Conservation (phyloP, 352 stramenopile species). For the Phytophthora tubulina region DNA sequence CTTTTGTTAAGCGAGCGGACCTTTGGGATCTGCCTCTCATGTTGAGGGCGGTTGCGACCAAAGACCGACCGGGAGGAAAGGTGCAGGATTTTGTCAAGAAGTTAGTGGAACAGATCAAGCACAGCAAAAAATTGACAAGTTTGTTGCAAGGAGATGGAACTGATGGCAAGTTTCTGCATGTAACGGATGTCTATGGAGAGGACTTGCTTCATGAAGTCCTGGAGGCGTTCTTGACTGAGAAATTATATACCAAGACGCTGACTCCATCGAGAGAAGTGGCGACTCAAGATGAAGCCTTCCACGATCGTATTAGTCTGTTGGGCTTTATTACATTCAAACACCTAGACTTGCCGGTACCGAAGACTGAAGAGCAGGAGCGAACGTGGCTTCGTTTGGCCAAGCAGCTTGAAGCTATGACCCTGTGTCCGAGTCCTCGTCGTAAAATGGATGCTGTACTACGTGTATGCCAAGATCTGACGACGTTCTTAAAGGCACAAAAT, state of each 20-base stretch:
- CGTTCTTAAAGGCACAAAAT: slow-evolving; percentile 61
- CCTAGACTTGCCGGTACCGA: slow-evolving; percentile 79
- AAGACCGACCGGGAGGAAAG: slow-evolving; percentile 58
- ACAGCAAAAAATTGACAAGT: slow-evolving; percentile 38
- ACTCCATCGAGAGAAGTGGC: slow-evolving; percentile 54
- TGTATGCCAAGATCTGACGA: slow-evolving; percentile 80
- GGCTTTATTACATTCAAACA: slow-evolving; percentile 88
- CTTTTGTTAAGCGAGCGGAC: slow-evolving; percentile 73
- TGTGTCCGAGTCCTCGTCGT: slow-evolving; percentile 75
- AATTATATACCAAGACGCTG: slow-evolving; percentile 82
- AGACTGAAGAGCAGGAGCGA: slow-evolving; percentile 39
- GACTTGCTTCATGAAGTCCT: slow-evolving; percentile 75
- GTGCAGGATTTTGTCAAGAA: slow-evolving; percentile 77
- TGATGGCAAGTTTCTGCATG: slow-evolving; percentile 38
- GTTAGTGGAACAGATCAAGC: slow-evolving; percentile 67
- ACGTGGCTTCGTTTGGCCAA: slow-evolving; percentile 57
- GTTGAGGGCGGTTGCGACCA: slow-evolving; percentile 45
- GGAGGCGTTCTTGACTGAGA: slow-evolving; percentile 93
- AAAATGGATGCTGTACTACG: slow-evolving; percentile 87
- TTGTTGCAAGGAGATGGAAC: slow-evolving; percentile 39
- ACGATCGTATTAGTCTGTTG: slow-evolving; percentile 73
- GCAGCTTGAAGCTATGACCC: slow-evolving; percentile 56
- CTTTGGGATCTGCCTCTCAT: slow-evolving; percentile 67
- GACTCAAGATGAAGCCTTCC: slow-evolving; percentile 65
- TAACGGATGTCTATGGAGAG: slow-evolving; percentile 48